Percentiles rank a stretch among this genome's conserved stretches.
Evolutionary conservation across 805 yeast genomes (phyloP).

Genomic region (Metschnikowia amazonensis): DNA sequence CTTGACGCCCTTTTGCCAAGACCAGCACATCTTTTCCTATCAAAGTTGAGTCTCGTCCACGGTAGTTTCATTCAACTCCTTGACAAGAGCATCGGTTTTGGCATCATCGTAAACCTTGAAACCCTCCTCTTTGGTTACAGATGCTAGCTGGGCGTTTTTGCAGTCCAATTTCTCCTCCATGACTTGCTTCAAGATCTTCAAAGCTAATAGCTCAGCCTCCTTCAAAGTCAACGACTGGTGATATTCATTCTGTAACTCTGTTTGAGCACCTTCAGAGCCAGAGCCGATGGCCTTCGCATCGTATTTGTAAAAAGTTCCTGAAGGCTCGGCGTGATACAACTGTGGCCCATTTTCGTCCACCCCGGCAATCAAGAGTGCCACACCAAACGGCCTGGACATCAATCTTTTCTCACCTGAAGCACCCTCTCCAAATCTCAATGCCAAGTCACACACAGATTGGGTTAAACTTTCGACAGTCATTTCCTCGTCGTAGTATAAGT

Average conservation of each 20-base stretch:
- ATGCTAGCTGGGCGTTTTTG: slow-evolving; percentile 90
- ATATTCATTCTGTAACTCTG: slow-evolving; percentile 94
- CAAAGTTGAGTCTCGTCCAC: slow-evolving; percentile 15
- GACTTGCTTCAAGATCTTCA: slow-evolving; percentile 91
- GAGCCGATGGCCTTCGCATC: slow-evolving; percentile 99
- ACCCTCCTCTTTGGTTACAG: slow-evolving; percentile 83
- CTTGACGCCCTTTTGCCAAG: not conserved
- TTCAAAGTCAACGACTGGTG: slow-evolving; percentile 85
- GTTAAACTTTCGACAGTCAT: slow-evolving; percentile 91
- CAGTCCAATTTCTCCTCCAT: slow-evolving; percentile 98
- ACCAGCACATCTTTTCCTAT: slow-evolving; percentile 1
- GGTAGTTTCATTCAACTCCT: slow-evolving; percentile 59
- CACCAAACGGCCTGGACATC: slow-evolving; percentile 99
- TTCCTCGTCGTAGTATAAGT: slow-evolving; percentile 85
- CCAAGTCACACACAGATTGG: slow-evolving; percentile 95
- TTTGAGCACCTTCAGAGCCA: slow-evolving; percentile 98
- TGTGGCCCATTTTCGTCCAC: slow-evolving; percentile 95
- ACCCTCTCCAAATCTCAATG: slow-evolving; percentile 95
- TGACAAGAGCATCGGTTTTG: slow-evolving; percentile 78
- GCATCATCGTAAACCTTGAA: slow-evolving; percentile 81
- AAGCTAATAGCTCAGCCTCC: slow-evolving; percentile 87
- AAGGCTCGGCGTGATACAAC: slow-evolving; percentile 97
- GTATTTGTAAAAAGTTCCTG: slow-evolving; percentile 95
- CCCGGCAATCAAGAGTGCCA: slow-evolving; percentile 93
- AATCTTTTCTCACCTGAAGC: slow-evolving; percentile 91